phyloP scores from a whole-genome alignment of 1,139 yeast genomes.

The Blastobotrys indianensis region DNA sequence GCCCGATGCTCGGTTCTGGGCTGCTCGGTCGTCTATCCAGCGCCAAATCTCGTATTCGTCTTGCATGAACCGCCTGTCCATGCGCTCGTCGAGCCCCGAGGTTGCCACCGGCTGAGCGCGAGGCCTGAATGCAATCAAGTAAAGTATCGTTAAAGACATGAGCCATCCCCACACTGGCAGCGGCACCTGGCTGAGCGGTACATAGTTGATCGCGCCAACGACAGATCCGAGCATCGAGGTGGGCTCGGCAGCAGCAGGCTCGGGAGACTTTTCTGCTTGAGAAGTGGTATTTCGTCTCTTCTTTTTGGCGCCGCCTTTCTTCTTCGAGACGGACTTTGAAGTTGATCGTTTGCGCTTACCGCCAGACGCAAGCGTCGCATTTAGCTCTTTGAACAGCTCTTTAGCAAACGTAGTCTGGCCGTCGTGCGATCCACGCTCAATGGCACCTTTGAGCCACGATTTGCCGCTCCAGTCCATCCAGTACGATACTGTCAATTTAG shows the following conservation, averaged over 20 bases:
- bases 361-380: conserved; percentile 38
- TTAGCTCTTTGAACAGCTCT: conserved; percentile 53
- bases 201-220: conserved; percentile 5
- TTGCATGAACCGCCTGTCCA: conserved; percentile 29
- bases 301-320: neutral
- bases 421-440: conserved; percentile 86
- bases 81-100: conserved; percentile 12
- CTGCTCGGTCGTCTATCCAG: conserved; percentile 64
- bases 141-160: conserved; percentile 17
- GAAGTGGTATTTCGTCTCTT: conserved; percentile 27
- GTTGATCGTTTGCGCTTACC: conserved; percentile 32
- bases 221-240: neutral
- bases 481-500: conserved; percentile 60
- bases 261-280: neutral
- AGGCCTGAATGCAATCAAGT: conserved; percentile 24
- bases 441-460: conserved; percentile 85
- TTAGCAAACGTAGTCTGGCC: conserved; percentile 78
- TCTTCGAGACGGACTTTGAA: neutral
- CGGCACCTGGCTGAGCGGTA: conserved; percentile 20
- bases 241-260: neutral
- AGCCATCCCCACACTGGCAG: conserved; percentile 17
- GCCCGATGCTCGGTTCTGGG: too few species aligned
- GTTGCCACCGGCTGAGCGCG: conserved; percentile 8
- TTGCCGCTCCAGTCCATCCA: conserved; percentile 87
- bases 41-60: conserved; percentile 72